Evolutionary conservation across 352 stramenopile genomes (phyloP), one percentile per base, ranked within the genome.

Genomic region (Globisporangium sylvaticum): DNA sequence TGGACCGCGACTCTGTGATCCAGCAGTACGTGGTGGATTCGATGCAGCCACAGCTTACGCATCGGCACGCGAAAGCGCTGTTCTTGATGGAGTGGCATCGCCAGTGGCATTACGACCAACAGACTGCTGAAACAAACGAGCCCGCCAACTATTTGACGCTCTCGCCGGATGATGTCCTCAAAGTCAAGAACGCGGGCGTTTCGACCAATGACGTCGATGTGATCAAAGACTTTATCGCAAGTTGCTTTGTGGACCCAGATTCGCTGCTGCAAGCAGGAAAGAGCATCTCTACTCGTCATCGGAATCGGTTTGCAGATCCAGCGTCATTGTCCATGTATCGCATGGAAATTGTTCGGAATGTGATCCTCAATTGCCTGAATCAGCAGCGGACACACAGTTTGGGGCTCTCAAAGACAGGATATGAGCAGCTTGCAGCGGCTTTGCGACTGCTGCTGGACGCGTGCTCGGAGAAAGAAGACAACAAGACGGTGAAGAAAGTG

Each of bases 181-280:
- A 84, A 52, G 50, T 93, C 37, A 91, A 91, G 57, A 74, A 74
- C 14, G 75, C 64, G 0, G 84, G 85, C 14, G 73, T 95, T 1
- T 92, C 81, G 0, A 64, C 70, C 2, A 90, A 87, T 50, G 87
- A 95, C 54, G 69, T 93, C 14, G 83, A 95, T 55, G 78, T 95
- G 44, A 92, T 95, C 66, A 95, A 93, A 67, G 84, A 95, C 52
- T 95, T 95, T 67, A 70, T 95, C n/a, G 79, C 76, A 22, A 91
- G 81, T 61, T 95, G 87, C 71, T 95, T 95, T 63, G 65, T 87
- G 22, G 80, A 91, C 8, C 77, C 83, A 0, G 84, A 93, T 12
- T 73, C 77, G 25, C 62, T 92, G 39, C 53, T 83, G 22, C 39
- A 64, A 60, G 60, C 56, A 1, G 62, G 52, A 25, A 79, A 70